Percentiles rank a stretch among this genome's conserved stretches.
phyloP scores from a whole-genome alignment of 139 green algal genomes.

The Chlorella sp. region DNA sequence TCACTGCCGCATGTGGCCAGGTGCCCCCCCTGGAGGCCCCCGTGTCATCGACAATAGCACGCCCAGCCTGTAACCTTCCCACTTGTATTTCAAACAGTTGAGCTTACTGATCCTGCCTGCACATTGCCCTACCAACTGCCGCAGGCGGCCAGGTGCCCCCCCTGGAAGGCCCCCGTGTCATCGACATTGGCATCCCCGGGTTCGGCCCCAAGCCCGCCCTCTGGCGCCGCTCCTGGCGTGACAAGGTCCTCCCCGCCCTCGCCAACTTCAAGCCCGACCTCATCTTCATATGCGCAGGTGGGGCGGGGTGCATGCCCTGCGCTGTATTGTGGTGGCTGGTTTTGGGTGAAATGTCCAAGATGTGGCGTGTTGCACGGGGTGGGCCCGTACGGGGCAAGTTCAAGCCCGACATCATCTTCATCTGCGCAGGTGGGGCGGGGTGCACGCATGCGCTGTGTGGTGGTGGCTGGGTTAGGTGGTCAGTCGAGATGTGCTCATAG shows the following conservation, averaged over 20 bases:
- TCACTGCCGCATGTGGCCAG: background rate
- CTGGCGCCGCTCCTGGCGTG: slow-evolving; percentile 87
- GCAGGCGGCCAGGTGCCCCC: slow-evolving; percentile 33
- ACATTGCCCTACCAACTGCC: background rate
- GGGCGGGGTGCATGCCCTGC: background rate
- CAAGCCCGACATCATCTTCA: too few relatives aligned
- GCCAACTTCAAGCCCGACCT: slow-evolving; percentile 83
- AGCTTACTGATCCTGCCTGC: background rate
- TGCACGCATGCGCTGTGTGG: too few relatives aligned
- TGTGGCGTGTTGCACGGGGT: too few relatives aligned
- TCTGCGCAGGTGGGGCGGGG: too few relatives aligned
- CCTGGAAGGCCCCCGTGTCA: slow-evolving; percentile 73
- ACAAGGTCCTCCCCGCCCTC: slow-evolving; percentile 81
- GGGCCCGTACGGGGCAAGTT: too few relatives aligned
- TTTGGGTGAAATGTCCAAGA: too few relatives aligned
- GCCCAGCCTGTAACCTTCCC: background rate
- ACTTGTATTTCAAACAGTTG: too few relatives aligned
- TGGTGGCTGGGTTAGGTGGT: too few relatives aligned
- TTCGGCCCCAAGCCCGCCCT: slow-evolving; percentile 60
- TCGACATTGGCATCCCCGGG: slow-evolving; percentile 90
- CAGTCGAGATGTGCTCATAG: too few relatives aligned
- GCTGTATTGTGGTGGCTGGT: background rate
- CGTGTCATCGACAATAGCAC: slow-evolving; percentile 93
- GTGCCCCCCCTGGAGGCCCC: slow-evolving; percentile 47
- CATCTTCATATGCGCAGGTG: slow-evolving; percentile 85